Percentiles rank a stretch among this genome's conserved stretches.
Evolutionary conservation across 2,329 filamentous ascomycete species (phyloP).

Genomic region (Cladobotryum mycophilum): DNA sequence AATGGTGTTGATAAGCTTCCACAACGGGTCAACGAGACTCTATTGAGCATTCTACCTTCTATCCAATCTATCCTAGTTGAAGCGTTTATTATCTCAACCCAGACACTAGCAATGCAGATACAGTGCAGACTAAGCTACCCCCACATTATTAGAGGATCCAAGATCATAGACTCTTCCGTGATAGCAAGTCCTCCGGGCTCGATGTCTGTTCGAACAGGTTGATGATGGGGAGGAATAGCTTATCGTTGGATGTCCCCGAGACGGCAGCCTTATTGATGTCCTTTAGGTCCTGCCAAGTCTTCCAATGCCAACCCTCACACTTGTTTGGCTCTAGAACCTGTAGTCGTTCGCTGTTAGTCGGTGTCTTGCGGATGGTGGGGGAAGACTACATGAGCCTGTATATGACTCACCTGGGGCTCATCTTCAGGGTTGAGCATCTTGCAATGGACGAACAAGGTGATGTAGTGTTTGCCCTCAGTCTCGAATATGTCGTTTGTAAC

Average conservation of each 20-base stretch:
- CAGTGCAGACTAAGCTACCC: too few relatives aligned
- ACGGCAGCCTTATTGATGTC: constrained; percentile 17
- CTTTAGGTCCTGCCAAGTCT: constrained; percentile 37
- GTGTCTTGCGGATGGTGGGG: neutral
- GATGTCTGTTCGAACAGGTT: constrained; percentile 23
- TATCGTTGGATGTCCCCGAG: constrained; percentile 14
- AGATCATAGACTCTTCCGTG: neutral
- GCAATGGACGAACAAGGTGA: constrained; percentile 63
- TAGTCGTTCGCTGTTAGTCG: neutral
- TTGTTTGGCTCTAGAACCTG: constrained; percentile 43
- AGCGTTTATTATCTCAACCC: too few relatives aligned
- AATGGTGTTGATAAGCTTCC: too few relatives aligned
- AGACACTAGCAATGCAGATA: neutral
- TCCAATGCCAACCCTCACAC: constrained; percentile 46
- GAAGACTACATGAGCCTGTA: neutral
- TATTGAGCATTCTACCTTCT: too few relatives aligned
- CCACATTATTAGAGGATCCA: neutral
- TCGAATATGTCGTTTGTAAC: constrained; percentile 63
- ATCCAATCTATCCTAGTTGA: too few relatives aligned
- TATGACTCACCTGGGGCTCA: constrained; percentile 46
- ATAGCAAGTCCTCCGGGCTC: constrained; percentile 16
- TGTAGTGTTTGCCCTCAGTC: constrained; percentile 60
- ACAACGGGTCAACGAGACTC: too few relatives aligned
- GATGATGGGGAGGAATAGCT: constrained; percentile 28
- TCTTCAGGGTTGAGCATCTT: constrained; percentile 39